Conservation (phyloP, 768 basidiomycete genomes). For the Phaffia australis region DNA sequence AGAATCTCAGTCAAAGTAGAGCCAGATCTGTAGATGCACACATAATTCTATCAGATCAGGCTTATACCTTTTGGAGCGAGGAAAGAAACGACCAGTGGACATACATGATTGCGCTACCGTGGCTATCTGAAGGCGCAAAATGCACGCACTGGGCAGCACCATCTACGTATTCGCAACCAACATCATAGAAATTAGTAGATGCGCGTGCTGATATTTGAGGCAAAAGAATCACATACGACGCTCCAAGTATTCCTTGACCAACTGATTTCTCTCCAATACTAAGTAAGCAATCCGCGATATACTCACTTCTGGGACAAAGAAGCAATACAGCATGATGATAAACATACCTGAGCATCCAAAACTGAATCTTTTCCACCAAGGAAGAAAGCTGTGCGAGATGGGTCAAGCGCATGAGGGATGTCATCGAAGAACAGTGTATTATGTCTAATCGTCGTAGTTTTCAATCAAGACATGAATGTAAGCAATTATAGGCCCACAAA, state of each 20-base stretch:
- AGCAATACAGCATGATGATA: not conserved
- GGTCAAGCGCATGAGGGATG: conserved; percentile 66
- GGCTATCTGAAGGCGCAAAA: not conserved
- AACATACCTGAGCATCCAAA: conserved; percentile 55
- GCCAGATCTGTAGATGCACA: no score
- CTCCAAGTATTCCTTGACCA: conserved; percentile 60
- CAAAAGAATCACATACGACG: conserved; percentile 43
- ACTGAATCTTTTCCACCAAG: conserved; percentile 77
- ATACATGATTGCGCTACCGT: no score
- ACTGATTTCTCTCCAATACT: conserved; percentile 39
- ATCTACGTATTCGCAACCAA: conserved; percentile 50
- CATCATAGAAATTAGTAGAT: not conserved
- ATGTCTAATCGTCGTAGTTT: not conserved
- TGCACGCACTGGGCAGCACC: conserved; percentile 46
- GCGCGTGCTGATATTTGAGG: no score
- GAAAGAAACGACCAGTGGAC: no score
- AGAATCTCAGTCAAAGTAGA: no score
- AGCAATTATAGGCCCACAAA: conserved; percentile 27
- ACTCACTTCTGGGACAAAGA: not conserved
- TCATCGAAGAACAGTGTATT: conserved; percentile 87
- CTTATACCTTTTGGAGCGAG: no score
- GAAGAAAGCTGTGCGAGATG: conserved; percentile 56
- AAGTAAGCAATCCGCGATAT: not conserved
- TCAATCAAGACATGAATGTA: conserved; percentile 9
- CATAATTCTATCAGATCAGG: no score